A percentile compares a stretch with the other conserved stretches of the same genome.
Evolutionary conservation across 169 alveolate species (phyloP).

Genomic region (Pseudocohnilembus persalinus): DNA sequence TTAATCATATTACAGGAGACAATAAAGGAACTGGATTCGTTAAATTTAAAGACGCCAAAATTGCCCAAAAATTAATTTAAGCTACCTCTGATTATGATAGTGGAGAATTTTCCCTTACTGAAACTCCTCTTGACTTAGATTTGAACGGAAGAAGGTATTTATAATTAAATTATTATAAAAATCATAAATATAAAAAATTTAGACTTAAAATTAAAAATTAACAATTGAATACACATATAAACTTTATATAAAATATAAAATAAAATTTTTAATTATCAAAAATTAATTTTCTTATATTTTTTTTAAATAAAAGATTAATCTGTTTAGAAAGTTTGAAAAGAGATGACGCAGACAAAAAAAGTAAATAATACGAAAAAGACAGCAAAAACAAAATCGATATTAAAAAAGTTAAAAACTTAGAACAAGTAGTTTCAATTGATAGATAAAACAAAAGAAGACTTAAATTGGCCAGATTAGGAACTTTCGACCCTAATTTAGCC

Average conservation of each 20-base stretch:
- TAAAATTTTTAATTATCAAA: no score
- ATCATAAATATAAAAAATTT: no score
- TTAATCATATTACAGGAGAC: conserved; percentile 19
- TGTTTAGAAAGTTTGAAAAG: conserved; percentile 14
- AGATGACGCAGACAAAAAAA: conserved; percentile 1
- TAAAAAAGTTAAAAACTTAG: conserved; percentile 17
- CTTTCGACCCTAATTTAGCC: conserved; percentile 7
- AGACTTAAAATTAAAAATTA: no score
- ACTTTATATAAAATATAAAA: no score
- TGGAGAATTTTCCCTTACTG: neutral
- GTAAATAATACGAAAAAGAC: neutral
- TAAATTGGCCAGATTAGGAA: conserved; percentile 22
- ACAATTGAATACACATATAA: no score
- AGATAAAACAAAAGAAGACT: conserved; percentile 20
- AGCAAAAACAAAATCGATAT: conserved; percentile 5
- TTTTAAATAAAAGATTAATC: neutral
- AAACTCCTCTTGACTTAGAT: conserved; percentile 7
- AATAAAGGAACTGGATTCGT: conserved; percentile 29
- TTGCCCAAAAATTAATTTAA: conserved; percentile 4
- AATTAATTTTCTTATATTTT: no score
- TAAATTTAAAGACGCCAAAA: conserved; percentile 16
- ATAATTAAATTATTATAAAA: no score
- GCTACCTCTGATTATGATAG: neutral
- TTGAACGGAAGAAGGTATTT: conserved; percentile 23
- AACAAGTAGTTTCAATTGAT: conserved; percentile 11